Percentiles rank a stretch among this genome's conserved stretches.
Evolutionary conservation across 1,284 basidiomycete species (phyloP).

Genomic region (Xerocomus nothofagi): DNA sequence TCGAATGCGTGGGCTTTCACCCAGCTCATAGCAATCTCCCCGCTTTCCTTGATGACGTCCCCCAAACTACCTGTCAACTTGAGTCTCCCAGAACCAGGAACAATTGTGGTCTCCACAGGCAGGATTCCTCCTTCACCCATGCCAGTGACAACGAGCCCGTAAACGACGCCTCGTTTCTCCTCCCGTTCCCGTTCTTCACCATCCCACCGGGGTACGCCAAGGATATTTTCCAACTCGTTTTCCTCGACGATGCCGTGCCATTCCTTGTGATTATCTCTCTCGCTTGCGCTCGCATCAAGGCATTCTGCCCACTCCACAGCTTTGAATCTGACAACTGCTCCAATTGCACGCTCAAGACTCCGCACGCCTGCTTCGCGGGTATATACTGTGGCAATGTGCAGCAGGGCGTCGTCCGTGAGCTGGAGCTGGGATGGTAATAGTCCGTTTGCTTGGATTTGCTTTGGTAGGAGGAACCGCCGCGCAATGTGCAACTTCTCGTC

Average conservation of each 20-base stretch:
- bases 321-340: constrained; percentile 81
- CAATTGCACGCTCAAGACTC: constrained; percentile 84
- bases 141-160: constrained; percentile 86
- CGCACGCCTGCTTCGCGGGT: constrained; percentile 93
- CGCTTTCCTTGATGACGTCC: constrained; percentile 88
- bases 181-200: constrained; percentile 76
- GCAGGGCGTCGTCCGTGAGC: constrained; percentile 67
- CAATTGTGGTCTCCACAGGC: constrained; percentile 75
- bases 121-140: constrained; percentile 86
- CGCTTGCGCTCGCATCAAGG: constrained; percentile 45
- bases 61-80: constrained; percentile 82
- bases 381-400: constrained; percentile 74
- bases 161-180: constrained; percentile 71
- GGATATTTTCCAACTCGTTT: constrained; percentile 79
- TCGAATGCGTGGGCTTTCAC: constrained; percentile 83
- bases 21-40: constrained; percentile 84
- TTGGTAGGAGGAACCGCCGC: constrained; percentile 80
- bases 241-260: constrained; percentile 70
- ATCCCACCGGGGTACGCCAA: constrained; percentile 83
- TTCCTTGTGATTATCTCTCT: constrained; percentile 25
- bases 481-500: constrained; percentile 92
- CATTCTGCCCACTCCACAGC: constrained; percentile 87
- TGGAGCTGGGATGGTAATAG: constrained; percentile 54
- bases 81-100: constrained; percentile 71
- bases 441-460: constrained; percentile 75